These are phyloP conservation scores for Phycomyces nitens DNA, from an alignment of 192 early-diverging fungal species.

Conservation along the genomic window DNA sequence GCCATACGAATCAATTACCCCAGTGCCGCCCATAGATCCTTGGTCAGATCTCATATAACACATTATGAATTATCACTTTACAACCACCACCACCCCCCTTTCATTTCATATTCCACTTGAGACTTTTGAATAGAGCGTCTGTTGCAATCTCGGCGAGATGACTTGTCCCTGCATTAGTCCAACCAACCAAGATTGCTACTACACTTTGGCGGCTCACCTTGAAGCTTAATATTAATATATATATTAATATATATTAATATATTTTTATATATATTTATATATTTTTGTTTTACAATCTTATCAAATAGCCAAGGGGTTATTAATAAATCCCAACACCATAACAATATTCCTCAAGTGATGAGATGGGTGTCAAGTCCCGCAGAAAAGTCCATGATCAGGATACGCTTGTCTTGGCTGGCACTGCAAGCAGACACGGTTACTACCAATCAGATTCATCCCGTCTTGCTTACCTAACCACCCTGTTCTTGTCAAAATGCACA, in stretches of 20 bases:
- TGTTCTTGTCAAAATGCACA: conserved; percentile 78
- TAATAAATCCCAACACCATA: too few species aligned
- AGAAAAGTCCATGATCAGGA: conserved; percentile 43
- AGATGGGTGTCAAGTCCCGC: conserved; percentile 34
- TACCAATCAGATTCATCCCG: neutral
- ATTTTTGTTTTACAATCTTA: too few species aligned
- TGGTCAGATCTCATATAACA: too few species aligned
- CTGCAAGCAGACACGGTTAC: conserved; percentile 33
- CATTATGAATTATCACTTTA: too few species aligned
- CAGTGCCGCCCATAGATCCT: too few species aligned
- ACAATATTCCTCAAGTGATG: conserved; percentile 9
- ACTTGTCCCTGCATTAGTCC: neutral
- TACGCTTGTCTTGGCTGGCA: conserved; percentile 41
- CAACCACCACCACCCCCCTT: too few species aligned
- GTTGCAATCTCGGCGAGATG: neutral
- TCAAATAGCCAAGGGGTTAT: too few species aligned
- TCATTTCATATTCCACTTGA: neutral
- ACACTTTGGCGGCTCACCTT: too few species aligned
- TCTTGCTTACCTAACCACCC: conserved; percentile 67
- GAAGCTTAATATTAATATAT: too few species aligned
- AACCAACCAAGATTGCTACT: neutral
- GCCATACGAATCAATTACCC: too few species aligned
- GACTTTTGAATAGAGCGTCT: conserved; percentile 1
- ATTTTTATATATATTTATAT: too few species aligned
- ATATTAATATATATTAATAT: too few species aligned